Percentiles rank a stretch among this genome's conserved stretches.
phyloP scores from a whole-genome alignment of 2,329 filamentous ascomycete genomes.

The Zymoseptoria crescenta region DNA sequence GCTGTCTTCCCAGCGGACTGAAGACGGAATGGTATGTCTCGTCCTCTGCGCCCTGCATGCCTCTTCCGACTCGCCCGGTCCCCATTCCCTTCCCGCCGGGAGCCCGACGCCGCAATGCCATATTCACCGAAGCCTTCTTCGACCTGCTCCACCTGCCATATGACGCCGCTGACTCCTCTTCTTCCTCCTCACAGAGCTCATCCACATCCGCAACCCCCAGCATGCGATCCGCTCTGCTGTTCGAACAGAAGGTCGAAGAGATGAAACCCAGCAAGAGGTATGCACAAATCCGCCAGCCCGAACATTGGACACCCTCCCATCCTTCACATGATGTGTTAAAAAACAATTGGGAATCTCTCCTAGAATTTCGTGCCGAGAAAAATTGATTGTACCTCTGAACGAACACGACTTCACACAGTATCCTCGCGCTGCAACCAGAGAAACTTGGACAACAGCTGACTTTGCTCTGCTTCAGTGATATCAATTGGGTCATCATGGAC shows the following conservation, averaged over 20 bases:
- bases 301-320: slow-evolving; percentile 22
- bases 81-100: neutral
- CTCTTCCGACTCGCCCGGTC: neutral
- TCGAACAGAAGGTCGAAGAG: slow-evolving; percentile 74
- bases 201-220: slow-evolving; percentile 62
- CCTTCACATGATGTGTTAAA: slow-evolving; percentile 66
- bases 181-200: slow-evolving; percentile 42
- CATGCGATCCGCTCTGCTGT: slow-evolving; percentile 56
- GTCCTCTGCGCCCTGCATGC: neutral
- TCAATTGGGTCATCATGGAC: slow-evolving; percentile 91
- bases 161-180: slow-evolving; percentile 1
- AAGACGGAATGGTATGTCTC: neutral
- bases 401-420: slow-evolving; percentile 2
- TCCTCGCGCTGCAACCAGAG: neutral
- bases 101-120: neutral
- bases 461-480: slow-evolving; percentile 56
- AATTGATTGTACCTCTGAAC: slow-evolving; percentile 67
- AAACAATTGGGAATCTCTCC: slow-evolving; percentile 99
- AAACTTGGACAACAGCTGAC: slow-evolving; percentile 11
- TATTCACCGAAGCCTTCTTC: neutral
- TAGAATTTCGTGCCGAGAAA: slow-evolving; percentile 87
- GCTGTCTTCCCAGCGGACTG: neutral
- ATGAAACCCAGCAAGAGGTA: slow-evolving; percentile 81
- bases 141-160: neutral
- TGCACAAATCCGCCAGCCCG: slow-evolving; percentile 4